Conservation (phyloP, 2,329 filamentous ascomycete genomes). For the Fusarium domesticum region DNA sequence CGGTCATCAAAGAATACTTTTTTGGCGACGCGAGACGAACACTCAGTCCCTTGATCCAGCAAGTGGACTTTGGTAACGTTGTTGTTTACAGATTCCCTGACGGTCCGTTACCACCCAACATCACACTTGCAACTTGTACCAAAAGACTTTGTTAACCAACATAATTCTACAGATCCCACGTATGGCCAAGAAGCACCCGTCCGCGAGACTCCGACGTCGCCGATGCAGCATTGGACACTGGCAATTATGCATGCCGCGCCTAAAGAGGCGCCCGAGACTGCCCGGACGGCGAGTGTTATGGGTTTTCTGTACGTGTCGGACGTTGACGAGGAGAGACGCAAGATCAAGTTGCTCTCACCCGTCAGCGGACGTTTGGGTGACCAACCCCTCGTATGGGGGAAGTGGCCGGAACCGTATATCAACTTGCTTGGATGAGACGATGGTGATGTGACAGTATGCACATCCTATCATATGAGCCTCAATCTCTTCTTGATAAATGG, state of each 20-base stretch:
- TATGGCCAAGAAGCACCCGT: constrained; percentile 49
- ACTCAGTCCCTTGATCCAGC: constrained; percentile 83
- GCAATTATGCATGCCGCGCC: constrained; percentile 77
- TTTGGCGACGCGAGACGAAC: constrained; percentile 77
- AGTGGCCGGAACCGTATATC: constrained; percentile 81
- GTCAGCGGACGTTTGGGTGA: constrained; percentile 78
- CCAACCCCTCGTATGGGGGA: constrained; percentile 77
- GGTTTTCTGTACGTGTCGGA: constrained; percentile 92
- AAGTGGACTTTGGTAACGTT: constrained; percentile 72
- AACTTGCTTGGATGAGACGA: constrained; percentile 60
- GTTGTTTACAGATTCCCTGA: constrained; percentile 69
- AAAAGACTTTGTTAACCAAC: constrained; percentile 15
- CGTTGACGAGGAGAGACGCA: constrained; percentile 79
- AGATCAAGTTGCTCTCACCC: constrained; percentile 78
- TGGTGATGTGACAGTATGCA: background rate
- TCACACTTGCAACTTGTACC: background rate
- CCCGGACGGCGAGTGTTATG: constrained; percentile 80
- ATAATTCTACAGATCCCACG: constrained; percentile 24
- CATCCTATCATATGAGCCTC: too few species aligned
- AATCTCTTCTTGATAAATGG: background rate
- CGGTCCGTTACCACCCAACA: constrained; percentile 40
- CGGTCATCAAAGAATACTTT: constrained; percentile 87
- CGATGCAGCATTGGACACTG: constrained; percentile 77
- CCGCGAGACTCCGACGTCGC: constrained; percentile 60
- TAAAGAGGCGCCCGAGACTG: constrained; percentile 65